Evolutionary conservation across 1,284 basidiomycete genomes (phyloP), one percentile per base, ranked within the genome.

Genomic region (Inonotus hispidus): DNA sequence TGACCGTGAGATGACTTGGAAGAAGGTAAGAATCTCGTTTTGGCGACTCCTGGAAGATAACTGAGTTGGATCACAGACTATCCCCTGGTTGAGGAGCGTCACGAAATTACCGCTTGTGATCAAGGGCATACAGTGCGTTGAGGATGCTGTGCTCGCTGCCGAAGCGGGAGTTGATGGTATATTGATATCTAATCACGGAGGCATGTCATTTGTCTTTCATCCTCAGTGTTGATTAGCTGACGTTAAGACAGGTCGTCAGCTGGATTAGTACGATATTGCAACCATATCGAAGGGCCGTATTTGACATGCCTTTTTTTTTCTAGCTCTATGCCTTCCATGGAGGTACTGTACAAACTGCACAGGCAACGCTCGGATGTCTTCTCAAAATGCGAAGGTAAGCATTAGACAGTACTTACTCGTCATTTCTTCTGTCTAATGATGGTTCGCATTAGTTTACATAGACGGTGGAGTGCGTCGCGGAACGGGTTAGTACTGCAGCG

Each of bases 161-260:
- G 90, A 97, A 69, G 84, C 85, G 13, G 93, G 94, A 3, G 84
- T 90, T n/a, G 88, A 92, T 64, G 95, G 92, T 5, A 90, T 98
- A 60, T 80, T 97, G 35, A 73, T 94, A n/a, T 92, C 91, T 3
- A 97, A 97, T 68, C 94, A 96, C 68, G 93, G 93, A 63, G 93
- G 94, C 84, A 71, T 67, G 83, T 68, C 64, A 71, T 3, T 58
- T 35, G 56, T 61, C 71, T 25, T 59, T 53, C 58, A 39, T 6
- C n/a, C 41, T 27, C 74, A 59, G 71, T 72, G 55, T 14, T 73
- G 3, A 70, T 46, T 45, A 49, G 58, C 37, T 59, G 35, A 45
- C 61, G 62, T 43, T 61, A 57, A 56, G 63, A 8, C 62, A 88
- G 86, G 87, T 52, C 84, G 94, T 47, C 93, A 96, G 74, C 76